phyloP scores from a whole-genome alignment of 75 land plant species.

The Ceratopteris richardii region DNA sequence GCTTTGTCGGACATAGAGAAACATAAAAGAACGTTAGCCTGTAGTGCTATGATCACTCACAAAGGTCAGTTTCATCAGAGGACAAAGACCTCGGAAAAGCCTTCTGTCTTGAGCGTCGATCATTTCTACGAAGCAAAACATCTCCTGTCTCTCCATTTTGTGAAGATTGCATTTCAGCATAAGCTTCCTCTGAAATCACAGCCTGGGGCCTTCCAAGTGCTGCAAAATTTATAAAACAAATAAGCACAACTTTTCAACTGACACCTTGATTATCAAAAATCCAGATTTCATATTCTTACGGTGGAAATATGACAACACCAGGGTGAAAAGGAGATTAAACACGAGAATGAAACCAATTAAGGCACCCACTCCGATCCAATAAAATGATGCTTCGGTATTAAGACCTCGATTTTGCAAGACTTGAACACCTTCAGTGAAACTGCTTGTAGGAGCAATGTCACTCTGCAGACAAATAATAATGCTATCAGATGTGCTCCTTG shows the following conservation, averaged over 20 bases:
- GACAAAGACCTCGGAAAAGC: not conserved
- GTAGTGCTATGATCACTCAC: too few species aligned
- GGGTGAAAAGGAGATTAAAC: constrained; percentile 46
- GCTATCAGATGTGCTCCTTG: not conserved
- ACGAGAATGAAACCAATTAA: constrained; percentile 42
- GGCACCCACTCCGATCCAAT: constrained; percentile 64
- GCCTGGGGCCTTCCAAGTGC: constrained; percentile 75
- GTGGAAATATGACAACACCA: constrained; percentile 51
- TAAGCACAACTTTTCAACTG: too few species aligned
- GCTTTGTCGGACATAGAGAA: not conserved
- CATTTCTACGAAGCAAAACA: not conserved
- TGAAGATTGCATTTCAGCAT: constrained; percentile 38
- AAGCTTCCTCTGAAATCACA: constrained; percentile 57
- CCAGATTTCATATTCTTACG: constrained; percentile 39
- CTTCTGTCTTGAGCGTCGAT: not conserved
- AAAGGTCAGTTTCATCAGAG: too few species aligned
- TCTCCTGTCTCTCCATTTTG: constrained; percentile 8
- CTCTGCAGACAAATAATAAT: not conserved
- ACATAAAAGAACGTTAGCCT: too few species aligned
- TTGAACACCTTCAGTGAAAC: constrained; percentile 27
- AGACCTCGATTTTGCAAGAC: constrained; percentile 36
- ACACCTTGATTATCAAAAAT: too few species aligned
- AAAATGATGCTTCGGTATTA: constrained; percentile 28
- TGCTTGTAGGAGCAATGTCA: not conserved
- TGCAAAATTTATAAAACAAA: constrained; percentile 14